Evolutionary conservation across 805 yeast species (phyloP), one percentile per base, ranked within the genome.

Genomic region (Pichia thaimueangensis): DNA sequence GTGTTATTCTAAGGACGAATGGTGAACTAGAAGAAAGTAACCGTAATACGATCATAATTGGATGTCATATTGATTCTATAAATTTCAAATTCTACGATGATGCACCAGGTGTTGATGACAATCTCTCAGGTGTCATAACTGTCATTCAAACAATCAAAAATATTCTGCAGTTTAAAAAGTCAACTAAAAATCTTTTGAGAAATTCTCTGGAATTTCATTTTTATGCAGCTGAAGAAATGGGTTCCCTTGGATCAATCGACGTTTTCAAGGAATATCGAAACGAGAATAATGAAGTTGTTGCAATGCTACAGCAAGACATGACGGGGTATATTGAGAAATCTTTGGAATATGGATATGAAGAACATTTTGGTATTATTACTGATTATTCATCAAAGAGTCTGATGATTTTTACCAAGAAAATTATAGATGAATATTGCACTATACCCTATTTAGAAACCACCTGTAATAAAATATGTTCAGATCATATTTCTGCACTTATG

Each of bases 61-160:
- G 96, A 1, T 84, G 94, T 21, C 97, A 91, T 64, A 85, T 82
- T 57, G 97, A 91, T 59, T 82, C 95, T 2, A 72, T 81, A 49
- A 87, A 86, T 58, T 67, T 86, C 42, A 51, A 85, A 33, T 70
- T 85, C 43, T 48, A 78, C 16, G 57, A 83, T 50, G 70, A 77
- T 20, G 86, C 96, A 0, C 96, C 96, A 2, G 97, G 97, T 3
- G 97, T 96, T 4, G 97, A 91, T 58, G 97, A 91, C 58, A 85
- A 89, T 60, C 95, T 95, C 2, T 78, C 89, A 4, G 97, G 97
- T 9, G 82, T 89, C 5, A 79, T 82, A 4, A 82, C 95, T 3
- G 73, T 76, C 25, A 61, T 88, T 42, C 95, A 88, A 59, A 78
- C 88, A 1, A 71, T 88, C 53, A 71, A 93, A 50, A 62, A 84